phyloP scores from a whole-genome alignment of 805 yeast genomes.

The Pichia pseudocactophila region DNA sequence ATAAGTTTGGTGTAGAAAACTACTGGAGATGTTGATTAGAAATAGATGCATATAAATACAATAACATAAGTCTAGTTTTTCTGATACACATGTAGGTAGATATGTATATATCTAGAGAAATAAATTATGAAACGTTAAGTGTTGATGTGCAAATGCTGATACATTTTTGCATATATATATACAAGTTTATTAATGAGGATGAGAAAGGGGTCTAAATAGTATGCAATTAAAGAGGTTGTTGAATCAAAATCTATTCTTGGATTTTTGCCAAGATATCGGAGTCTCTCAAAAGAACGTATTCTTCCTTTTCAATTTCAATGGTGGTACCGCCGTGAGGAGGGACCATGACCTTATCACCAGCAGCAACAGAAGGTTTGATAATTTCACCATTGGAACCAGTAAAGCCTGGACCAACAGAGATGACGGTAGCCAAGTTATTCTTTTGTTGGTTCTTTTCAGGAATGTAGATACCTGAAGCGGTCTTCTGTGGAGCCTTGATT shows the following conservation, averaged over 20 bases:
- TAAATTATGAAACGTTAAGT: too few relatives aligned
- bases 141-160: background rate
- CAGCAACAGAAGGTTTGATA: constrained; percentile 64
- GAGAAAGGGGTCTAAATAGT: background rate
- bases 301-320: constrained; percentile 69
- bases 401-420: constrained; percentile 94
- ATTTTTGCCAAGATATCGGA: constrained; percentile 92
- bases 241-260: constrained; percentile 37
- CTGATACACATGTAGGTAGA: too few relatives aligned
- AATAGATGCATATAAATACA: too few relatives aligned
- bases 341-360: constrained; percentile 91
- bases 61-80: too few relatives aligned
- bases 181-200: background rate
- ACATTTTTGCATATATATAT: constrained; percentile 1
- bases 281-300: constrained; percentile 64
- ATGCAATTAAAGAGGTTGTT: too few relatives aligned
- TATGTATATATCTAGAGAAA: too few relatives aligned
- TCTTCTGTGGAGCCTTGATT: constrained; percentile 80
- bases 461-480: constrained; percentile 85
- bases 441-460: constrained; percentile 96
- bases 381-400: constrained; percentile 66
- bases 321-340: constrained; percentile 92
- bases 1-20: constrained; percentile 43
- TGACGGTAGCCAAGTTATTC: constrained; percentile 82
- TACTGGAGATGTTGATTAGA: constrained; percentile 35